Base-by-base conservation (phyloP, 495 filamentous ascomycete species). In the Darksidea phi region DNA sequence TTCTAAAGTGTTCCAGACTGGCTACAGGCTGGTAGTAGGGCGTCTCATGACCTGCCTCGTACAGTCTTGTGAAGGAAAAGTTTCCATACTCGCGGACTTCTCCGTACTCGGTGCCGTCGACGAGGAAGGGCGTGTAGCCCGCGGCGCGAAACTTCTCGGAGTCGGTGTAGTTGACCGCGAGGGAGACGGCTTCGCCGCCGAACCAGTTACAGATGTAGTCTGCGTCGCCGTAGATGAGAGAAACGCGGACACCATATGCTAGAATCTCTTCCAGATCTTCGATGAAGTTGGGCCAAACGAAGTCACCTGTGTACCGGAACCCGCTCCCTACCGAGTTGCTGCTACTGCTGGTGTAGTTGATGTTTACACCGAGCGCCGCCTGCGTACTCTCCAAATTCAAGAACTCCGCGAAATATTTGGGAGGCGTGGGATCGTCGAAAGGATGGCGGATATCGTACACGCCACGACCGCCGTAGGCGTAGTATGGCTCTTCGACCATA, bases 361-460 rank as follows among this genome's bases (percentile, higher is more conserved):
- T 70, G 51, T 79, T 75, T n/a, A 82, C 79, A 6, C 80, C 80
- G 1, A 83, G 58, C 0, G 79, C 78, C 25, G 79, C 68, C 54
- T 82, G 80, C 0, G 76, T 73, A 15, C 53, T 23, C 0, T 76
- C 69, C 6, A 71, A 66, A 55, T 83, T 83, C 6, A 83, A 71
- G 43, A 77, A 82, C 20, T 78, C 64, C 15, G 61, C 64, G 67
- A 77, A 81, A 47, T 79, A 78, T 0, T 53, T 56, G 2, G 80
- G 80, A 1, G 80, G 80, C 3, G 78, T 80, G 11, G 78, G 78
- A 48, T 81, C 82, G 15, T 70, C 47, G 46, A 66, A 70, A 2
- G 76, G 69, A 32, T 80, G 75, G 10, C 83, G 78, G 61, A 82
- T 80, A 57, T 84, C 79, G 48, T 82, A 77, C 8, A 78, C 73